Evolutionary conservation across 2,329 filamentous ascomycete genomes (phyloP).

Genomic region (Gremmenia infestans): DNA sequence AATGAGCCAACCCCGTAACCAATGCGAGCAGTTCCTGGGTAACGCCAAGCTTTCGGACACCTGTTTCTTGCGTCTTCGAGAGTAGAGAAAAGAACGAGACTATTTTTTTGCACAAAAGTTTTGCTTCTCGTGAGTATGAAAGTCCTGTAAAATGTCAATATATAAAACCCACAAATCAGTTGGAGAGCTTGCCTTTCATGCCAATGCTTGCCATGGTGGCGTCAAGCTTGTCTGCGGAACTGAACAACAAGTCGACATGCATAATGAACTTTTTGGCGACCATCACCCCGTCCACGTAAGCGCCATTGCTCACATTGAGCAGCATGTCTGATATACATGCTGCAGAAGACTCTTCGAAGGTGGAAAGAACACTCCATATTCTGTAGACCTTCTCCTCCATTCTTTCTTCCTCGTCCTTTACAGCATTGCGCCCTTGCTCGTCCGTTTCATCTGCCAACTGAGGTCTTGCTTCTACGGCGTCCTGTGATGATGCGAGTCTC

Average conservation of each 20-base stretch:
- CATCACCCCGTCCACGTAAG: constrained; percentile 90
- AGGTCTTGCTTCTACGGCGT: constrained; percentile 40
- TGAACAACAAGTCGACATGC: constrained; percentile 91
- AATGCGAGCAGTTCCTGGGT: constrained; percentile 97
- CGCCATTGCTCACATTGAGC: constrained; percentile 94
- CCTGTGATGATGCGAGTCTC: constrained; percentile 51
- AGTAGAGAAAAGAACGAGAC: constrained; percentile 95
- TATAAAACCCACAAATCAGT: background rate
- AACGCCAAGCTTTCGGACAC: constrained; percentile 85
- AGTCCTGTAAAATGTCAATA: constrained; percentile 51
- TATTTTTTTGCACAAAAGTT: constrained; percentile 98
- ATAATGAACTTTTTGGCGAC: constrained; percentile 95
- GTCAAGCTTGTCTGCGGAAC: constrained; percentile 81
- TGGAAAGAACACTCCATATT: constrained; percentile 96
- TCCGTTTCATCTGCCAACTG: constrained; percentile 49
- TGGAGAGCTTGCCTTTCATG: constrained; percentile 63
- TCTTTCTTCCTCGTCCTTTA: constrained; percentile 81
- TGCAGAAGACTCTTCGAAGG: constrained; percentile 95
- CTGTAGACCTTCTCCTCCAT: constrained; percentile 98
- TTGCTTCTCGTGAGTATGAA: constrained; percentile 92
- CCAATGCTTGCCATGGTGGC: constrained; percentile 61
- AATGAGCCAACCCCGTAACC: constrained; percentile 93
- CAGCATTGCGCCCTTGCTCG: constrained; percentile 65
- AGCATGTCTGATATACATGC: constrained; percentile 99
- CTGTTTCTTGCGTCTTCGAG: constrained; percentile 89